Evolutionary conservation across 108 stramenopile genomes (phyloP).

Genomic region (Cyclotella atomus): DNA sequence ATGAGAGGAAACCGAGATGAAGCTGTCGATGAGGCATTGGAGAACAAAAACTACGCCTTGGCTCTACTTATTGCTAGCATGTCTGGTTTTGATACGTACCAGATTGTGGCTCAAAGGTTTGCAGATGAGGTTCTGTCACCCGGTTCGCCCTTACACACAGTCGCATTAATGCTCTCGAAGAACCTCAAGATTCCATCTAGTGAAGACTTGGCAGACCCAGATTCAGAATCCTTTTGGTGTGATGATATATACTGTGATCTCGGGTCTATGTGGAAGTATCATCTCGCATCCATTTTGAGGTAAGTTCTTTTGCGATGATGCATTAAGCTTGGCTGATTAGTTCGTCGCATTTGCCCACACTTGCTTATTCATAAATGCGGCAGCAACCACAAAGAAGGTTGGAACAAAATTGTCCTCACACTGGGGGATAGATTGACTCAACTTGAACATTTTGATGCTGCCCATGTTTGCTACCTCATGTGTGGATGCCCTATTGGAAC

Average conservation of each 20-base stretch:
- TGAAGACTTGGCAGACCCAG: conserved; percentile 25
- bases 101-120: conserved; percentile 60
- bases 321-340: neutral
- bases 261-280: conserved; percentile 59
- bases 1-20: conserved; percentile 66
- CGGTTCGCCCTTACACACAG: conserved; percentile 82
- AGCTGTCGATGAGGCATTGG: conserved; percentile 72
- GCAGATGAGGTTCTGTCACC: conserved; percentile 52
- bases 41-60: conserved; percentile 64
- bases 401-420: conserved; percentile 75
- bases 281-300: conserved; percentile 76
- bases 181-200: conserved; percentile 49
- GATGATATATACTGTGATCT: conserved; percentile 49
- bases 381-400: conserved; percentile 76
- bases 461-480: conserved; percentile 90
- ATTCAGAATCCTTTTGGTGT: conserved; percentile 46
- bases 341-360: neutral
- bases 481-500: conserved; percentile 64
- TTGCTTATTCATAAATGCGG: neutral
- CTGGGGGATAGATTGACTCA: conserved; percentile 78
- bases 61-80: conserved; percentile 79
- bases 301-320: neutral
- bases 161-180: conserved; percentile 68
- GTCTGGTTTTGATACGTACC: conserved; percentile 69
- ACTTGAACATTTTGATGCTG: conserved; percentile 59